phyloP scores from a whole-genome alignment of 2,329 filamentous ascomycete species.

The Ramularia endophylla region DNA sequence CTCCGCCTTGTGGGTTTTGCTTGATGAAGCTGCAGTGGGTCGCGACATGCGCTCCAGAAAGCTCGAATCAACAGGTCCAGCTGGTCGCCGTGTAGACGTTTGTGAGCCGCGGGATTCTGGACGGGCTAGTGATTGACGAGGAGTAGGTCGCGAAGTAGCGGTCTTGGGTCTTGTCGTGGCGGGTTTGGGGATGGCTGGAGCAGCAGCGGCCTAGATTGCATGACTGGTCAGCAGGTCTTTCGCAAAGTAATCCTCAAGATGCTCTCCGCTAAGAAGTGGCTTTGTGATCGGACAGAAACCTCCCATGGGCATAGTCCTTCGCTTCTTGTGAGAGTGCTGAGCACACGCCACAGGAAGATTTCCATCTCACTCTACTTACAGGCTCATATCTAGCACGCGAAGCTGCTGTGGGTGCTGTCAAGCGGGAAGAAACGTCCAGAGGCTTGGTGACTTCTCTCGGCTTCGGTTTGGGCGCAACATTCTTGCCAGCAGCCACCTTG shows the following conservation, averaged over 20 bases:
- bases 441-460: slow-evolving; percentile 65
- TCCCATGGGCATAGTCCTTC: no score
- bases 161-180: slow-evolving; percentile 26
- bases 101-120: slow-evolving; percentile 43
- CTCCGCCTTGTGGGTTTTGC: slow-evolving; percentile 60
- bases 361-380: no score
- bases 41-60: slow-evolving; percentile 80
- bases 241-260: no score
- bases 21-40: slow-evolving; percentile 63
- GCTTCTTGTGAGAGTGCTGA: no score
- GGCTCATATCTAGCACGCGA: slow-evolving; percentile 57
- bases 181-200: slow-evolving; percentile 5
- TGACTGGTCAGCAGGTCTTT: no score
- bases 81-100: slow-evolving; percentile 30
- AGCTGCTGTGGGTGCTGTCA: slow-evolving; percentile 64
- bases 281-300: no score
- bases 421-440: slow-evolving; percentile 58
- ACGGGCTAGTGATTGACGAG: slow-evolving; percentile 39
- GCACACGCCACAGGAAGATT: no score
- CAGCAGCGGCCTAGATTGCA: slow-evolving; percentile 1
- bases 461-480: slow-evolving; percentile 34
- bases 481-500: slow-evolving; percentile 16
- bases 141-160: slow-evolving; percentile 27
- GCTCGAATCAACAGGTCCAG: slow-evolving; percentile 57
- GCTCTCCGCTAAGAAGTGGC: no score